Evolutionary conservation across 768 basidiomycete genomes (phyloP), one percentile per base, ranked within the genome.

Genomic region (Leccinum boreale): DNA sequence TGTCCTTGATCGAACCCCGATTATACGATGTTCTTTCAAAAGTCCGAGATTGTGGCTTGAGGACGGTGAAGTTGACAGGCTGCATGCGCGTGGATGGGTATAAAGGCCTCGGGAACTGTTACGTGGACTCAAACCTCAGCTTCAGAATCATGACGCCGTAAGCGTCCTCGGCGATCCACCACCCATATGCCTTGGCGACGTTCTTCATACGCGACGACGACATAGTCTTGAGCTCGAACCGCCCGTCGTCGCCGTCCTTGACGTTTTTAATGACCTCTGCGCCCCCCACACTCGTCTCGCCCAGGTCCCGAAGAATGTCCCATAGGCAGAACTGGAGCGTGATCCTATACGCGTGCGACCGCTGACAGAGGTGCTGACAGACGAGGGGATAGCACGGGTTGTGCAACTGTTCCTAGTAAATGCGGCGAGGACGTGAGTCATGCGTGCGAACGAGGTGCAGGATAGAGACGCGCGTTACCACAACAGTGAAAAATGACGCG

Each of bases 351-450:
- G 89, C 83, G 68, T 96, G 93, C 0, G 93, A 86, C 9, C 75
- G 76, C 9, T 81, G 78, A 67, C 92, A 91, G 28, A 98, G 84
- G 12, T 92, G 86, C 63, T 92, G 88, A 60, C 85, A 85, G 36
- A 98, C 87, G 50, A 98, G 85, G 6, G 92, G 83, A 73, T 98
- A 98, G 74, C 92, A 99, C 0, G 96, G 96, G 66, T 99, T 99
- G 75, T 96, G 98, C 1, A 81, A 71, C 70, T 88, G 90, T 74
- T 97, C 96, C 94, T 58, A 33, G 19, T 26, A 17, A n/a, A 28
- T 8, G 50, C 0, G 42, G 63, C 33, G 10, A 10, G 44, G 44
- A 10, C 17, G 19, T 45, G 12, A 45, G 44, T 11, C 33, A 50
- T 58, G 17, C 28, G n/a, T 12, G 35, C 35, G n/a, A 26, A n/a